These are phyloP conservation scores for Aspergillus vadensis DNA, from an alignment of 2,329 filamentous ascomycete genomes.

Conservation along the genomic window DNA sequence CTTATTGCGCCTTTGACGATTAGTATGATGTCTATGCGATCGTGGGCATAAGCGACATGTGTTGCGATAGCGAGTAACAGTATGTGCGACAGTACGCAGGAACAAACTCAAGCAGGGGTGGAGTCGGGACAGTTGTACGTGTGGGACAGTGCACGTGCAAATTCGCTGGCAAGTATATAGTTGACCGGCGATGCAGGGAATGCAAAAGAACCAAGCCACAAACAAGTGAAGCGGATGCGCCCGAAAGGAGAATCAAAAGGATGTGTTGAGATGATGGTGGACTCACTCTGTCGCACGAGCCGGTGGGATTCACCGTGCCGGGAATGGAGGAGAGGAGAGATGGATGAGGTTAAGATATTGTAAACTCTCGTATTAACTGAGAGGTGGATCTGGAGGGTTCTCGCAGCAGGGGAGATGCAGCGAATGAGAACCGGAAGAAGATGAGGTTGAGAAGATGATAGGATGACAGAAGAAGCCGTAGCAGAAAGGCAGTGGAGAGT, in stretches of 20 bases:
- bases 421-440: not conserved
- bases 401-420: not conserved
- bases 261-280: not conserved
- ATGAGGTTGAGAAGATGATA: not conserved
- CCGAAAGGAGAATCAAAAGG: not conserved
- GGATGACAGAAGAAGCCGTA: not conserved
- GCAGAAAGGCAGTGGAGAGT: slow-evolving; percentile 1
- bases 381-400: not conserved
- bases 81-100: not conserved
- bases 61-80: not conserved
- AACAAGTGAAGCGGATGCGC: not conserved
- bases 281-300: slow-evolving; percentile 8
- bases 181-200: not conserved
- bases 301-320: slow-evolving; percentile 2
- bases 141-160: slow-evolving; percentile 15
- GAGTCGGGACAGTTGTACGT: not conserved
- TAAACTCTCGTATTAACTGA: not conserved
- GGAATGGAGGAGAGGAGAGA: not conserved
- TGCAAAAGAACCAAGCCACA: not conserved
- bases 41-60: not conserved
- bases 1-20: not conserved
- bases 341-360: not conserved
- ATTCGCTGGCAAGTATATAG: not conserved
- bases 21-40: not conserved
- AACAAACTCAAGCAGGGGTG: not conserved